These are phyloP conservation scores for Choanephora cucurbitarum DNA, from an alignment of 371 early-diverging fungal species.

Conservation along the genomic window DNA sequence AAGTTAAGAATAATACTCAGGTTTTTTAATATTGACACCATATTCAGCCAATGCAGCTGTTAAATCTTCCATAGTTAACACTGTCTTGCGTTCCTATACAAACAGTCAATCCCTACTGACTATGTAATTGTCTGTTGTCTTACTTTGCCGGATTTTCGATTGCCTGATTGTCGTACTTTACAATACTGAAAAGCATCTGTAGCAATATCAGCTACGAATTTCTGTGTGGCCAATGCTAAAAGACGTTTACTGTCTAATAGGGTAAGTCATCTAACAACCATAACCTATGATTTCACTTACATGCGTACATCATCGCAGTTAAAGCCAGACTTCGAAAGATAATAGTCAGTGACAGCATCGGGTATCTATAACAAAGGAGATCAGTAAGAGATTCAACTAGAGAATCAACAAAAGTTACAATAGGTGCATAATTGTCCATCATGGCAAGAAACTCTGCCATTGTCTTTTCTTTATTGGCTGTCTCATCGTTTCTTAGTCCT, in stretches of 20 bases:
- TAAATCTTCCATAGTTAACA: slow-evolving; percentile 92
- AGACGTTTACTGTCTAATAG: slow-evolving; percentile 73
- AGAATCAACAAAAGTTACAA: slow-evolving; percentile 49
- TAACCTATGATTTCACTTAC: no score
- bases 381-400: slow-evolving; percentile 1
- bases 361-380: slow-evolving; percentile 79
- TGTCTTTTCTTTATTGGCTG: slow-evolving; percentile 54
- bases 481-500: slow-evolving; percentile 33
- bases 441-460: slow-evolving; percentile 83
- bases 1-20: slow-evolving; percentile 78
- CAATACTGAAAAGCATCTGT: slow-evolving; percentile 93
- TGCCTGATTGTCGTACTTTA: slow-evolving; percentile 81
- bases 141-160: slow-evolving; percentile 42
- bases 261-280: no score
- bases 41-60: slow-evolving; percentile 89
- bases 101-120: no score
- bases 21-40: slow-evolving; percentile 93
- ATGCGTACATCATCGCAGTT: slow-evolving; percentile 89
- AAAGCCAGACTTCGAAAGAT: slow-evolving; percentile 91
- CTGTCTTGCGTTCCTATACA: slow-evolving; percentile 75
- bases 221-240: slow-evolving; percentile 91
- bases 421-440: slow-evolving; percentile 89
- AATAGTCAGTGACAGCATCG: slow-evolving; percentile 96
- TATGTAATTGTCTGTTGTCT: no score
- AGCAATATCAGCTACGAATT: slow-evolving; percentile 93